A percentile compares a stretch with the other conserved stretches of the same genome.
phyloP scores from a whole-genome alignment of 208 protist species.

The Trypanosoma caninum region DNA sequence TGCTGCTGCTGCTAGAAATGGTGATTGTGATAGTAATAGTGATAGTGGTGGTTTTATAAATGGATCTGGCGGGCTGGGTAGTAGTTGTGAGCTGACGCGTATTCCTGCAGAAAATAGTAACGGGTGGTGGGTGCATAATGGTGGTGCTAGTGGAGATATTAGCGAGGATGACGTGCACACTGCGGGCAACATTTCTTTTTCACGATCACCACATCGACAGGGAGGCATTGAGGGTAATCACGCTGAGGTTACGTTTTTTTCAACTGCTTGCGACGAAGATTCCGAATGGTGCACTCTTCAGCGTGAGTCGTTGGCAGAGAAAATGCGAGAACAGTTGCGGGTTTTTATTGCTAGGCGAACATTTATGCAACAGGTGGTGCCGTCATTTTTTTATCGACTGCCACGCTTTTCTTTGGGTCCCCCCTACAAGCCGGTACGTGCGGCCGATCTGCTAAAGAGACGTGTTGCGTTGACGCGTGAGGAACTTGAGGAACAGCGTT shows the following conservation, averaged over 20 bases:
- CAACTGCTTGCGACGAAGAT: neutral
- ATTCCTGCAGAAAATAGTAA: constrained; percentile 21
- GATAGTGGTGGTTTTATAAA: neutral
- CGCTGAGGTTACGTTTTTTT: neutral
- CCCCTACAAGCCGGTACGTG: constrained; percentile 43
- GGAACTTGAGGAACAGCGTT: constrained; percentile 36
- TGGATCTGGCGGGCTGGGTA: neutral
- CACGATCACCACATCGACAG: neutral
- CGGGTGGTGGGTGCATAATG: constrained; percentile 15
- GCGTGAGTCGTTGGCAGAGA: constrained; percentile 25
- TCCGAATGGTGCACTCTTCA: constrained; percentile 9
- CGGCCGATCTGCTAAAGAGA: constrained; percentile 28
- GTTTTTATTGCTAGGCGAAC: constrained; percentile 35
- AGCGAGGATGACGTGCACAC: neutral
- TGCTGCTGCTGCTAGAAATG: neutral
- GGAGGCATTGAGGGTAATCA: neutral
- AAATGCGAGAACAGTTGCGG: constrained; percentile 41
- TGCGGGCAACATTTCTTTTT: neutral
- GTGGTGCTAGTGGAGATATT: neutral
- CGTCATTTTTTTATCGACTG: constrained; percentile 63
- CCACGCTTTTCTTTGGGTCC: constrained; percentile 57
- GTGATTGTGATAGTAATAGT: neutral
- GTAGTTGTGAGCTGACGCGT: neutral
- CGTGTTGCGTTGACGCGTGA: constrained; percentile 34
- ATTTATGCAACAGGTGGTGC: constrained; percentile 55